A percentile compares a stretch with the other conserved stretches of the same genome.
These are phyloP conservation scores for Boletales sp. DNA, from an alignment of 768 basidiomycete species.

Conservation along the genomic window DNA sequence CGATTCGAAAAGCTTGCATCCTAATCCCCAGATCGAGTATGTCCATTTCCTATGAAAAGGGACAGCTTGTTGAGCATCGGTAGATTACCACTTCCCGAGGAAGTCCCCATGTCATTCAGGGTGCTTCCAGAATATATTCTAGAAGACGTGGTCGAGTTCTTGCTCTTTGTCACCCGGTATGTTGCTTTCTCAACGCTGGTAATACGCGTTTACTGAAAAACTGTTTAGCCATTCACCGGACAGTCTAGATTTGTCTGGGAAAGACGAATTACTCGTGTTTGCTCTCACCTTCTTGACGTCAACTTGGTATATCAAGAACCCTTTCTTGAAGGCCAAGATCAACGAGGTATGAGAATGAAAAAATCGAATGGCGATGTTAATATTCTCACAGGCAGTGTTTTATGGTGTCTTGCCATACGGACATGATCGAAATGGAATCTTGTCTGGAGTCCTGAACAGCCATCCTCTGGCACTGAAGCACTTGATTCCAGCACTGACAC, in stretches of 20 bases:
- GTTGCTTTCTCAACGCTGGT: slow-evolving; percentile 16
- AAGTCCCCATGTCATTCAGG: slow-evolving; percentile 81
- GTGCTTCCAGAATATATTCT: slow-evolving; percentile 91
- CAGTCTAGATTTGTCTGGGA: slow-evolving; percentile 80
- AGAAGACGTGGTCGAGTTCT: slow-evolving; percentile 90
- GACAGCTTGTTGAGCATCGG: slow-evolving; percentile 4
- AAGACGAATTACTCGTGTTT: slow-evolving; percentile 83
- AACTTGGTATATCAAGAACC: slow-evolving; percentile 98
- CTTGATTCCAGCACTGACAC: slow-evolving; percentile 86
- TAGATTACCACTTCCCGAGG: slow-evolving; percentile 81
- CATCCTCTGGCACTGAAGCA: slow-evolving; percentile 84
- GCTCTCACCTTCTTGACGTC: slow-evolving; percentile 87
- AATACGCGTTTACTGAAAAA: not conserved
- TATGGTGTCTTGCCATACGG: slow-evolving; percentile 68
- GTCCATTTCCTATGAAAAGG: slow-evolving; percentile 25
- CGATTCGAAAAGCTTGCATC: slow-evolving; percentile 78
- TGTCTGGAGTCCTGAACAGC: slow-evolving; percentile 80
- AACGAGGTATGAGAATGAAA: slow-evolving; percentile 62
- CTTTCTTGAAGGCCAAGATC: slow-evolving; percentile 94
- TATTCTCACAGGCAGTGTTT: slow-evolving; percentile 56
- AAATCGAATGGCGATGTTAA: slow-evolving; percentile 1
- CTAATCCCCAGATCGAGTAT: slow-evolving; percentile 62
- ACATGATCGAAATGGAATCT: slow-evolving; percentile 62
- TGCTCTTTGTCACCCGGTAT: slow-evolving; percentile 79
- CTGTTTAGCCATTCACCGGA: slow-evolving; percentile 60